These are phyloP conservation scores for Cercospora zeae-maydis DNA, from an alignment of 2,329 filamentous ascomycete species.

Conservation along the genomic window DNA sequence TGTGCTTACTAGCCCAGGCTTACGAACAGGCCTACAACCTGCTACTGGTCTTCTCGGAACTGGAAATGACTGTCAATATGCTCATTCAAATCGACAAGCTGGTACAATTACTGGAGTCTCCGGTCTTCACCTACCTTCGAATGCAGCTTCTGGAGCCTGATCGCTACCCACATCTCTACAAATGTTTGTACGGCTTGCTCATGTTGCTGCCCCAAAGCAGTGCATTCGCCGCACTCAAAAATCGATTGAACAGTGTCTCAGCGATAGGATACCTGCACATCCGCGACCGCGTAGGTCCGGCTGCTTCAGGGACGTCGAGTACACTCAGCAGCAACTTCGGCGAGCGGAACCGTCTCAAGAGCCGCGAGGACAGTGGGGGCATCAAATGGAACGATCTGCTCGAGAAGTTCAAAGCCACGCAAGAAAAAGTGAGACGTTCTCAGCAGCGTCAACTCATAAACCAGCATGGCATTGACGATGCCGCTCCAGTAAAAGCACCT, in stretches of 20 bases:
- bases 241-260: conserved; percentile 92
- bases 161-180: conserved; percentile 86
- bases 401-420: conserved; percentile 89
- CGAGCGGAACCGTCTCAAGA: conserved; percentile 69
- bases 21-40: conserved; percentile 98
- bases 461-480: conserved; percentile 26
- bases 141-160: conserved; percentile 94
- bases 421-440: conserved; percentile 75
- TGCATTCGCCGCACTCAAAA: conserved; percentile 93
- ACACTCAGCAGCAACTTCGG: conserved; percentile 44
- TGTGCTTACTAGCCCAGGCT: conserved; percentile 91
- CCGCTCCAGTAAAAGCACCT: conserved; percentile 24
- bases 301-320: conserved; percentile 31
- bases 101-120: conserved; percentile 92
- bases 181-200: conserved; percentile 86
- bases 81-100: conserved; percentile 98
- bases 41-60: conserved; percentile 92
- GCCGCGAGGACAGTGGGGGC: conserved; percentile 55
- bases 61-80: conserved; percentile 99
- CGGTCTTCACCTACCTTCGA: conserved; percentile 95
- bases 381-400: conserved; percentile 91
- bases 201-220: conserved; percentile 99
- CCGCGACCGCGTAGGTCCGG: conserved; percentile 34
- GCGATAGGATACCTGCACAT: conserved; percentile 93
- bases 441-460: conserved; percentile 45